Evolutionary conservation across 2,329 filamentous ascomycete species (phyloP), one percentile per base, ranked within the genome.

Genomic region (Didymellaceae sp.): DNA sequence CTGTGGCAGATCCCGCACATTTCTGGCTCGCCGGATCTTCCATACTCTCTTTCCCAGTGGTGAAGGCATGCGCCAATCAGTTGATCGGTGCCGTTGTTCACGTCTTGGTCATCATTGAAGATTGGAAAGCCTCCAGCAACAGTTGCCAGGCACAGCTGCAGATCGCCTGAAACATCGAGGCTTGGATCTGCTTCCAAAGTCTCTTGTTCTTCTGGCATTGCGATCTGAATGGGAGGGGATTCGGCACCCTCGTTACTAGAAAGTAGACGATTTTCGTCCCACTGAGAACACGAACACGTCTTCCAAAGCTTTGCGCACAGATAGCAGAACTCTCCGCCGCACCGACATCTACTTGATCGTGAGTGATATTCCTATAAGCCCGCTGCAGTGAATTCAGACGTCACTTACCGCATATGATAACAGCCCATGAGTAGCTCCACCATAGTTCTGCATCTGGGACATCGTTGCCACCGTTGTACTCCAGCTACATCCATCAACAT

Each of bases 251-350:
- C 41, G 20, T 33, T 44, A 26, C 34, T 32, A 30, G 41, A 37
- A 40, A 58, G 38, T 25, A 58, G 51, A 28, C 44, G 51, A 22
- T 44, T 31, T 18, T 56, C 54, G 13, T 55, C 42, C 49, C 52
- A 55, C 11, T 53, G 45, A 38, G 42, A 35, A 40, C 54, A 59
- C 5, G 20, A 14, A 24, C 57, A 56, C 10, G 52, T 55, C 47
- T 58, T 60, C 62, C 62, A 63, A 5, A 5, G 39, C 24, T 80
- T 82, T 26, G 82, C 83, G 61, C 85, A 87, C 4, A 83, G 78
- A 59, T 86, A 87, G 72, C 88, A 91, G 63, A 91, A 90, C 55
- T 89, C 78, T 6, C 84, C 82, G 52, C 82, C 81, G 71, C 88
- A 91, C 32, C 33, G 44, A 38, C 57, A 59, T 43, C 57, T 55